Evolutionary conservation across 805 yeast species (phyloP), one percentile per base, ranked within the genome.

Genomic region (Schwanniomyces sp.): DNA sequence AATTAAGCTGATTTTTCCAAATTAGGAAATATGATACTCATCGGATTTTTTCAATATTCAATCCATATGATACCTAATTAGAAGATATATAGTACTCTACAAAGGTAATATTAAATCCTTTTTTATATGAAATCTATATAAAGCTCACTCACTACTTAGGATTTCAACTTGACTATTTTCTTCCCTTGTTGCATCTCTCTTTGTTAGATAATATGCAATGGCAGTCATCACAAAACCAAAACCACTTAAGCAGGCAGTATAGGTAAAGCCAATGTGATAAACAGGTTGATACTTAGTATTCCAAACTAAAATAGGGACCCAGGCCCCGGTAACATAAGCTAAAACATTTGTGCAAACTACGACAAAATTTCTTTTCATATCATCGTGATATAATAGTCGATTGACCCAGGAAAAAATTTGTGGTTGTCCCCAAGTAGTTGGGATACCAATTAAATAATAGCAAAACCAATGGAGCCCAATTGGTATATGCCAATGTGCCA

Each of bases 341-440:
- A 68, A 56, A 5, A 66, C 63, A 46, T 72, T 72, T 9, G 76
- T 72, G 27, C 56, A 50, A 5, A 72, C 74, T 17, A 70, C 67
- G n/a, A 70, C 61, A 45, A 71, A 70, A 46, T 62, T 57, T 62
- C 71, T 56, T 59, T 69, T 65, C 72, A 68, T 59, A 55, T 76
- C 80, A 49, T 76, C 75, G 7, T 66, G 57, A 24, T 67, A 66
- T 16, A 81, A 56, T 24, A 74, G 54, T 32, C 79, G 64, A 55
- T 81, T 81, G 32, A 80, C 73, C 86, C 85, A 81, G 2, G 82
- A 67, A 50, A 74, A 80, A 11, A 80, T 76, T 52, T 76, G 70
- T 2, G 84, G 84, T 62, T 78, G 84, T 1, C 82, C 85, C 75
- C 74, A 74, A 3, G 76, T 56, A 0, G 75, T 64, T 8, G 82